Conservation (phyloP, 2,329 filamentous ascomycete species). For the Rhynchosporium agropyri region DNA sequence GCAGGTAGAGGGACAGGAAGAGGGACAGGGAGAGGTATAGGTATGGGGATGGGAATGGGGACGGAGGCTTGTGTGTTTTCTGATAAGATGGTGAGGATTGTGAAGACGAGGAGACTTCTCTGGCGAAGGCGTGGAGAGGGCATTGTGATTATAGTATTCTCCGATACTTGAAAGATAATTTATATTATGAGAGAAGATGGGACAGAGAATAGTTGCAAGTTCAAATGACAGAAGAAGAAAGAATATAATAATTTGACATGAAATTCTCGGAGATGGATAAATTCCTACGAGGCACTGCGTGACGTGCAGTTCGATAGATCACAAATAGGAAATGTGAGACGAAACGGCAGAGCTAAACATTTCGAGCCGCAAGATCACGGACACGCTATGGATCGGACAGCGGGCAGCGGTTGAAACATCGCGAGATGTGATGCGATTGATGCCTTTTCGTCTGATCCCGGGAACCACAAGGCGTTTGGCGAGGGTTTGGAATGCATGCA, state of each 20-base stretch:
- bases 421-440: too few species aligned
- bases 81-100: conserved; percentile 10
- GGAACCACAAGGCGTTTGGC: too few species aligned
- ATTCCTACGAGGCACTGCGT: neutral
- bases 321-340: neutral
- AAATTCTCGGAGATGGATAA: too few species aligned
- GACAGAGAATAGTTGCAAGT: too few species aligned
- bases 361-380: conserved; percentile 3
- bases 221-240: too few species aligned
- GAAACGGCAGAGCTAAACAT: conserved; percentile 11
- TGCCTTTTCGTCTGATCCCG: too few species aligned
- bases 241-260: too few species aligned
- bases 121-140: neutral
- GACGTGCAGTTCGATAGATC: neutral
- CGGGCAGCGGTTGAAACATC: too few species aligned
- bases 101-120: neutral
- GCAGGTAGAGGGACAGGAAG: too few species aligned
- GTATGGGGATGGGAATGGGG: neutral
- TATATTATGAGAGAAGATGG: neutral
- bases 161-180: neutral
- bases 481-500: too few species aligned
- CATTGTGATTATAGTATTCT: neutral
- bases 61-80: neutral
- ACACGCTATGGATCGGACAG: conserved; percentile 1
- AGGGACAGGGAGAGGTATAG: too few species aligned